These are phyloP conservation scores for Emericellopsis terricola DNA, from an alignment of 495 filamentous ascomycete species.

Conservation along the genomic window DNA sequence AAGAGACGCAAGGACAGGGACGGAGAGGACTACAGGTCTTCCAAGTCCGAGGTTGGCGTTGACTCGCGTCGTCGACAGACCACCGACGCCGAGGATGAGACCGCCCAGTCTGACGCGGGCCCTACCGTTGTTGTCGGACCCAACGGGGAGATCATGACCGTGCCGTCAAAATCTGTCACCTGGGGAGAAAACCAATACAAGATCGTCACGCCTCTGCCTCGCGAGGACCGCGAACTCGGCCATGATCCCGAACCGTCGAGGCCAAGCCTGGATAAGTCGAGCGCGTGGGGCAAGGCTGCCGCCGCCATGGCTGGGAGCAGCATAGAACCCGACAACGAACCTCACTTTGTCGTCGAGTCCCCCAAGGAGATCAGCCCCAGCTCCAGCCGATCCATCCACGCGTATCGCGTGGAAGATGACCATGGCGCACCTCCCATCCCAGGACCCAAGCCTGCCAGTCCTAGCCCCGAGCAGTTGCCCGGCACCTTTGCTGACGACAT, in stretches of 20 bases:
- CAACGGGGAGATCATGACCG: no score
- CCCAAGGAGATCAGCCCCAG: conserved; percentile 3
- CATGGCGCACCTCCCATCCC: conserved; percentile 15
- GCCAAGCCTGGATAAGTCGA: conserved; percentile 12
- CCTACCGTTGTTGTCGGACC: no score
- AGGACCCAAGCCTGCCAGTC: conserved; percentile 19
- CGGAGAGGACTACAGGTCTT: not conserved
- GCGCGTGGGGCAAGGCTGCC: conserved; percentile 21
- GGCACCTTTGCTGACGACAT: conserved; percentile 39
- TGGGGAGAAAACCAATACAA: conserved; percentile 45
- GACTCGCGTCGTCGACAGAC: conserved; percentile 1
- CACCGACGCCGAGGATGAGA: conserved; percentile 7
- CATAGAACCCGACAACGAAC: not conserved
- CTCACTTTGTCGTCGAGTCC: not conserved
- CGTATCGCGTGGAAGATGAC: conserved; percentile 3
- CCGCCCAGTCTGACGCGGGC: no score
- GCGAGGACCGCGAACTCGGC: conserved; percentile 9
- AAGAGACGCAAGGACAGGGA: not conserved
- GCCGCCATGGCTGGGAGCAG: conserved; percentile 18
- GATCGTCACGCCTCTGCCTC: conserved; percentile 31
- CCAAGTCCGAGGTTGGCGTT: not conserved
- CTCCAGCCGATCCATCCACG: not conserved
- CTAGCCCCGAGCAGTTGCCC: conserved; percentile 19
- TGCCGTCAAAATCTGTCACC: conserved; percentile 30
- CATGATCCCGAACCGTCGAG: conserved; percentile 9